phyloP scores from a whole-genome alignment of 2,329 filamentous ascomycete species.

The Corinectria fuckeliana region DNA sequence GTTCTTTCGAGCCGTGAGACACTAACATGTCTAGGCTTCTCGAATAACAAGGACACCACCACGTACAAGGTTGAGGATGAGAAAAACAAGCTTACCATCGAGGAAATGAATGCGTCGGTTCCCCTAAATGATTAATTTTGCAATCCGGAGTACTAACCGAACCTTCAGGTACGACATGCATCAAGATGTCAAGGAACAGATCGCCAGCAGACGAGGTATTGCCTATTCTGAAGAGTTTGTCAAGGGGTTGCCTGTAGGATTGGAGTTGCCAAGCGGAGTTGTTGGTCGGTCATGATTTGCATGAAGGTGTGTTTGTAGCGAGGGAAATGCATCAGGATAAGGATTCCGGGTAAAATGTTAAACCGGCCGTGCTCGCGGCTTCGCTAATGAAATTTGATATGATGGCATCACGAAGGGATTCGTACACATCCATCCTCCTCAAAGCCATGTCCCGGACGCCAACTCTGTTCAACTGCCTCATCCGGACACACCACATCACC shows the following conservation, averaged over 20 bases:
- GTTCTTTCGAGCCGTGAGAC: rapidly evolving
- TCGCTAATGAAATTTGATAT: background rate
- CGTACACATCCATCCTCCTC: background rate
- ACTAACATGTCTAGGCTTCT: slow-evolving; percentile 57
- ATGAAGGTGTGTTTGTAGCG: slow-evolving; percentile 1
- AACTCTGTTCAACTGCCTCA: slow-evolving; percentile 52
- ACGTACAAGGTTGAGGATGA: slow-evolving; percentile 69
- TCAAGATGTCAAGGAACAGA: slow-evolving; percentile 58
- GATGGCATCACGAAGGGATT: slow-evolving; percentile 5
- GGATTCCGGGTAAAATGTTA: background rate
- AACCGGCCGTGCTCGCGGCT: background rate
- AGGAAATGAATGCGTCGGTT: slow-evolving; percentile 71
- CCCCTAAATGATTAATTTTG: rapidly evolving
- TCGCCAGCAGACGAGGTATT: slow-evolving; percentile 40
- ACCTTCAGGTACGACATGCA: slow-evolving; percentile 62
- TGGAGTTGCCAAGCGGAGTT: slow-evolving; percentile 15
- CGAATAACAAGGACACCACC: slow-evolving; percentile 60
- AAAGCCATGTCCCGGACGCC: slow-evolving; percentile 28
- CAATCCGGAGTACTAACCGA: background rate
- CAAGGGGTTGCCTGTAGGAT: slow-evolving; percentile 12
- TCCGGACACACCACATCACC: slow-evolving; percentile 82
- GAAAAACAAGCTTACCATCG: slow-evolving; percentile 67
- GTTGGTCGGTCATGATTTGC: slow-evolving; percentile 2
- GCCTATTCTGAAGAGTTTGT: slow-evolving; percentile 4
- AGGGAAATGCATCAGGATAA: background rate